phyloP scores from a whole-genome alignment of 306 rosid genomes.

The Quillaja saponaria region DNA sequence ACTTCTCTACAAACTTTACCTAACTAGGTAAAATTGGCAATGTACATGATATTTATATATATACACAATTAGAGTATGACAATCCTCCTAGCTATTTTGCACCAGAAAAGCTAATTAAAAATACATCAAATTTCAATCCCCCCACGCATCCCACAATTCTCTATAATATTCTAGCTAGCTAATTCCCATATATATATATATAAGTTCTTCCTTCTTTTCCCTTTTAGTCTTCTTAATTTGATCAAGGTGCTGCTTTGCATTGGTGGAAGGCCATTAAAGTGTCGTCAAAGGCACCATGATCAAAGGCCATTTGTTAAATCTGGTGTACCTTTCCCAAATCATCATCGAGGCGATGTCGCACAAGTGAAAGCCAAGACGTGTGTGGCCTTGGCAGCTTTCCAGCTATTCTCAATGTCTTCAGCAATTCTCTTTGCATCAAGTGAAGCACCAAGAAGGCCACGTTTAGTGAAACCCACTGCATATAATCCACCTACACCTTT shows the following conservation, averaged over 20 bases:
- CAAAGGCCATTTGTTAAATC: slow-evolving; percentile 26
- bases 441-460: slow-evolving; percentile 82
- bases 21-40: slow-evolving; percentile 33
- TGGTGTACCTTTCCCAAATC: slow-evolving; percentile 18
- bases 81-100: slow-evolving; percentile 29
- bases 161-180: too few species aligned
- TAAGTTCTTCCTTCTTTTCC: neutral
- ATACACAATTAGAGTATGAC: slow-evolving; percentile 27
- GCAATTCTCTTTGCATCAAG: slow-evolving; percentile 75
- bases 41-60: slow-evolving; percentile 40
- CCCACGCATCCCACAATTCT: neutral
- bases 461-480: slow-evolving; percentile 81
- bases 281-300: too few species aligned
- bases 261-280: too few species aligned
- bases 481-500: slow-evolving; percentile 73
- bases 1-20: slow-evolving; percentile 22
- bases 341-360: slow-evolving; percentile 35
- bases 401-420: slow-evolving; percentile 58
- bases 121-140: neutral
- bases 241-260: too few species aligned
- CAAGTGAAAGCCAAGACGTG: slow-evolving; percentile 28
- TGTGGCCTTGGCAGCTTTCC: slow-evolving; percentile 51
- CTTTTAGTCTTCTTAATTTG: too few species aligned
- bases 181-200: slow-evolving; percentile 16
- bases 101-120: slow-evolving; percentile 27